phyloP scores from a whole-genome alignment of 768 basidiomycete species.

The Hysterangium stoloniferum region DNA sequence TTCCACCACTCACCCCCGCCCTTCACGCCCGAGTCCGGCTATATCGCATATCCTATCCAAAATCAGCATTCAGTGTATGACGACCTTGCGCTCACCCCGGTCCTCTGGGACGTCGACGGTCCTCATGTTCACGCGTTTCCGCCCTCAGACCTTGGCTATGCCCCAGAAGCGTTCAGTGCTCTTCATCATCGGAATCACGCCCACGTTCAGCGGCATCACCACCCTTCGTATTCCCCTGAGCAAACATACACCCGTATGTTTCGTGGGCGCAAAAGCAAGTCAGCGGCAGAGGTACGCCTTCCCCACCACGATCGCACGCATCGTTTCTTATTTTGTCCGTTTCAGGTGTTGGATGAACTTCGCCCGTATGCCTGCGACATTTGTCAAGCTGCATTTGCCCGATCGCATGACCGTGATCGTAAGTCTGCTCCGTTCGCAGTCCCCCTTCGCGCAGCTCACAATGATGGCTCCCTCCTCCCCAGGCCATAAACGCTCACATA shows the following conservation, averaged over 20 bases:
- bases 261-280: slow-evolving; percentile 11
- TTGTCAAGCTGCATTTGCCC: slow-evolving; percentile 11
- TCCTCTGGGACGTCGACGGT: slow-evolving; percentile 10
- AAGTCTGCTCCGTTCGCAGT: neutral
- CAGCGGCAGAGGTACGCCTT: slow-evolving; percentile 5
- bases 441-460: neutral
- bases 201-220: neutral
- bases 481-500: slow-evolving; percentile 12
- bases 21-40: neutral
- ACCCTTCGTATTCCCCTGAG: neutral
- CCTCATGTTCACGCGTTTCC: neutral
- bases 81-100: neutral
- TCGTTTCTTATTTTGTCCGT: neutral
- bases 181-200: neutral
- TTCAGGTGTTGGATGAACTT: slow-evolving; percentile 6
- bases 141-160: neutral
- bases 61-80: neutral
- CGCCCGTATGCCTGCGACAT: slow-evolving; percentile 11
- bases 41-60: neutral
- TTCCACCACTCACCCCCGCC: neutral
- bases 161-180: slow-evolving; percentile 30
- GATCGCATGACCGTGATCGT: slow-evolving; percentile 12
- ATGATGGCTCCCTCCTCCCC: neutral
- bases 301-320: neutral
- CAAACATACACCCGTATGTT: slow-evolving; percentile 9